Base-by-base conservation (phyloP, 176 grass and related monocot species). In the Thalia dealbata region DNA sequence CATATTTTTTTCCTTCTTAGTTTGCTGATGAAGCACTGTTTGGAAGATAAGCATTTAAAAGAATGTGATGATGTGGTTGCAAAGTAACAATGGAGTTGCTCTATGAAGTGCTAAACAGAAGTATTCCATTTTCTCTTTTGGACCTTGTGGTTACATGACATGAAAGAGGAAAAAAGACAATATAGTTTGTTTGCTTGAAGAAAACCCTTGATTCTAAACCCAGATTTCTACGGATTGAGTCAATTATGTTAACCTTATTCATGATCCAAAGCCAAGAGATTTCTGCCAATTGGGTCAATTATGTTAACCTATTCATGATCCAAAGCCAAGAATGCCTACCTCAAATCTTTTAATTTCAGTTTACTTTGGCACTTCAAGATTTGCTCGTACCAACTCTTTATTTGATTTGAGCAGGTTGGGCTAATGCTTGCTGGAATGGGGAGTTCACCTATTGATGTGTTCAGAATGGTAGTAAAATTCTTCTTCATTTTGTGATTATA, bases 401-500 rank as follows among this genome's bases (percentile, higher is more conserved):
- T 61, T 58, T 43, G 43, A 80, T 84, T 81, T 82, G 38, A 78
- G 69, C 83, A 99, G 95, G 95, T 99, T 84, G 95, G 90, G 4
- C 62, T 99, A 74, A 99, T 99, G 95, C 90, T 93, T 78, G 76
- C 95, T 62, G 90, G 95, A 74, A 99, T 99, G 95, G 95, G 95
- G 74, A 61, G 83, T 67, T 88, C 87, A 50, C 1, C 64, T 61
- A 12, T 83, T 78, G 95, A 99, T 68, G 87, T 99, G 38, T 99
- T 99, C 74, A 82, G 83, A 23, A 89, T 87, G 92, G 92, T 96
- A 96, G 84, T 21, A 14, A 71, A 79, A 1, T 25, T 10, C 73
- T 51, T 13, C 50, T 64, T 21, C 3, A 30, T 73, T 38, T 50
- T 38, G 1, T 1, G 4, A 38, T 4, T 38, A 2, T 2, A 4